Percentiles rank a stretch among this genome's conserved stretches.
phyloP scores from a whole-genome alignment of 441 rosid genomes.

The Sinapis alba region DNA sequence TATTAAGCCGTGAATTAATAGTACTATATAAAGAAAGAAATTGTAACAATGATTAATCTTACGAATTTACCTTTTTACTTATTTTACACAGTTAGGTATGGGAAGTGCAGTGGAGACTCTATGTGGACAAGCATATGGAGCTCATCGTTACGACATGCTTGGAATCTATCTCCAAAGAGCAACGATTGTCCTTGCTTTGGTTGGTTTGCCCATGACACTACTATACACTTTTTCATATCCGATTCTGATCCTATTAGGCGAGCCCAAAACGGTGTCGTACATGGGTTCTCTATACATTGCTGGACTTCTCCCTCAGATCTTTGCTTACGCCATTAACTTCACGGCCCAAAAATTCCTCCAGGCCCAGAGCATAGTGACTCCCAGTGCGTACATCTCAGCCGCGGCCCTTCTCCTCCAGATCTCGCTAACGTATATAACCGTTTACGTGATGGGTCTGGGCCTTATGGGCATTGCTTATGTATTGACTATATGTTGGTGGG shows the following conservation, averaged over 20 bases:
- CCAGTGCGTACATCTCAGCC: constrained; percentile 75
- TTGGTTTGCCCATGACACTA: constrained; percentile 59
- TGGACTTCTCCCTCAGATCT: constrained; percentile 82
- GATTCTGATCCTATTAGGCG: constrained; percentile 54
- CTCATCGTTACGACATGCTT: constrained; percentile 59
- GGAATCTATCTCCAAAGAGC: constrained; percentile 80
- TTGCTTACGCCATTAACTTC: constrained; percentile 75
- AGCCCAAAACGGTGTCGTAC: constrained; percentile 53
- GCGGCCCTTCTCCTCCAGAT: constrained; percentile 59
- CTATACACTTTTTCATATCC: constrained; percentile 64
- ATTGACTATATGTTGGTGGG: constrained; percentile 6
- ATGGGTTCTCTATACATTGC: constrained; percentile 63
- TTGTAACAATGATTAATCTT: no score
- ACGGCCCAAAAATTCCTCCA: constrained; percentile 89
- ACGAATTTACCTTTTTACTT: neutral
- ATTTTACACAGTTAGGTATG: constrained; percentile 63
- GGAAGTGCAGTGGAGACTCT: constrained; percentile 91
- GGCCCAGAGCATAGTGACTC: constrained; percentile 74
- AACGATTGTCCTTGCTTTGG: constrained; percentile 57
- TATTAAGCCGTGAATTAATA: no score
- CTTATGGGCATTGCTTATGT: constrained; percentile 4
- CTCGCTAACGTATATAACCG: constrained; percentile 58
- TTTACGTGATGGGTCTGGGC: neutral
- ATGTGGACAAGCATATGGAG: constrained; percentile 88
- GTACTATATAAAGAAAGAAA: no score